Percentiles rank a stretch among this genome's conserved stretches.
Evolutionary conservation across 805 yeast species (phyloP).

Genomic region (Starmerella ratchasimensis): DNA sequence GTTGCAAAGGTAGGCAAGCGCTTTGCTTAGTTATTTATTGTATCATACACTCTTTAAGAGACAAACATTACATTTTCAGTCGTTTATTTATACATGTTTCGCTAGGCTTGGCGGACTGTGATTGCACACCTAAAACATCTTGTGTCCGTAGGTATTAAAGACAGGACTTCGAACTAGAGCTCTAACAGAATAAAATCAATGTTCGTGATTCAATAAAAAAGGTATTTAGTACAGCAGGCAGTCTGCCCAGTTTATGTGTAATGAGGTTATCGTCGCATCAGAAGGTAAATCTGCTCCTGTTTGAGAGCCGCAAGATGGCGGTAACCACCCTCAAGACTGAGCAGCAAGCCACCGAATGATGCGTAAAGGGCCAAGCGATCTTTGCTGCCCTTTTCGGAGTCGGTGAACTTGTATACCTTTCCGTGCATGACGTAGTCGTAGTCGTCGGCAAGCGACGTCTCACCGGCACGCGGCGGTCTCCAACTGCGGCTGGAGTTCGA

Average conservation of each 20-base stretch:
- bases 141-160: too few species aligned
- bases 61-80: too few species aligned
- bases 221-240: too few species aligned
- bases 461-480: constrained; percentile 76
- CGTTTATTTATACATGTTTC: too few species aligned
- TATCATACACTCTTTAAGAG: too few species aligned
- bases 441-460: constrained; percentile 82
- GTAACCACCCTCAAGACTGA: constrained; percentile 91
- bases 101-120: too few species aligned
- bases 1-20: constrained; percentile 20
- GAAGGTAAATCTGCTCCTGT: constrained; percentile 84
- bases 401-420: constrained; percentile 92
- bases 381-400: constrained; percentile 37
- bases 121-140: too few species aligned
- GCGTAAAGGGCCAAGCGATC: constrained; percentile 65
- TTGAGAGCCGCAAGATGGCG: constrained; percentile 76
- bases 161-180: too few species aligned
- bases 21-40: too few species aligned
- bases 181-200: too few species aligned
- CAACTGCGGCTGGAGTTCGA: constrained; percentile 46
- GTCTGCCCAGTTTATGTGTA: too few species aligned
- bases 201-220: too few species aligned
- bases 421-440: constrained; percentile 98
- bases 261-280: constrained; percentile 52
- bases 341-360: constrained; percentile 87